Base-by-base conservation (phyloP, 495 filamentous ascomycete species). In the Tuber melanosporum region DNA sequence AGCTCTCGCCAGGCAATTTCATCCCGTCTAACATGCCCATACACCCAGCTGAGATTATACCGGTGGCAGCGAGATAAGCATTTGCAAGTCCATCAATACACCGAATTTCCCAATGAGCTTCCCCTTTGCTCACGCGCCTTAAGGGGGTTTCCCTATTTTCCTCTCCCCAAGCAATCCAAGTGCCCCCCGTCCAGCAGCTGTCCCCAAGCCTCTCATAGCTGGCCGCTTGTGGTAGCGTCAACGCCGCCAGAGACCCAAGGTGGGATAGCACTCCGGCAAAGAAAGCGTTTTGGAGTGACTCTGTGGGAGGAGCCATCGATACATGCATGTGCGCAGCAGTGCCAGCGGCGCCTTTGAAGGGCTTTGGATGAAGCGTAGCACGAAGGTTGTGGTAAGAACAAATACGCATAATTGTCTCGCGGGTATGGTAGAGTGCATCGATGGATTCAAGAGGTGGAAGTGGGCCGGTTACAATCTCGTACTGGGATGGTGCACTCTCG, bases 361-460 rank as follows among this genome's bases (percentile, higher is more conserved):
- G 92, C 46, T 91, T 92, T 0, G 94, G 94, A 77, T 93, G 87
- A 0, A 95, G 87, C 0, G 93, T 95, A n/a, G 93, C 90, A 2
- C 91, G 89, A 72, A 92, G 86, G 3, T 87, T 87, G 47, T 91
- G 87, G 7, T 86, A 85, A 14, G 88, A 87, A 17, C 91, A 89
- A 3, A 91, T 85, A 12, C 86, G 84, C 12, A 84, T 84, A 80
- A 97, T 89, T 70, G 91, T 89, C 78, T 93, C 89, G 1, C 93
- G 89, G 1, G 93, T 88, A 79, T 92, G 89, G 17, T 94, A 84
- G 8, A 97, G 87, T 1, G 87, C 87, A 84, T 96, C 94, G 69
- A 93, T 89, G 0, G 93, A 92, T 7, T 86, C 83, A 5, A 95
- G 83, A 0, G 94, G 91, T 0, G 88, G 83, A 0, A 86, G 85